Conservation (phyloP, 441 rosid species). For the Rhodomyrtus psidioides region DNA sequence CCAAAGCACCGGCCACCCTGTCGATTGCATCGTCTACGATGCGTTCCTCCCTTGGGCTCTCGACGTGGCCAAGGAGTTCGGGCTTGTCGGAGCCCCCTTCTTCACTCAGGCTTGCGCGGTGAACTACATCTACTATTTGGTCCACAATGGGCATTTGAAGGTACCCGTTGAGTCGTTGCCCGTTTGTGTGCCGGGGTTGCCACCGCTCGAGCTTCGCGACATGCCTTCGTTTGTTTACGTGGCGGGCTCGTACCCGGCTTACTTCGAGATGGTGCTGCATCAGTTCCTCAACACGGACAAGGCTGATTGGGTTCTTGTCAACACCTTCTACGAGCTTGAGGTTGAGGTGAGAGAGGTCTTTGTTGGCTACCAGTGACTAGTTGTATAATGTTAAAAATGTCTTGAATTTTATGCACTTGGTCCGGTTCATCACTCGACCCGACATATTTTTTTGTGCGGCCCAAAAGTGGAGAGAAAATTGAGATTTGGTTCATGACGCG, state of each 20-base stretch:
- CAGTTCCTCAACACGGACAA: constrained; percentile 47
- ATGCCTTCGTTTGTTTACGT: constrained; percentile 43
- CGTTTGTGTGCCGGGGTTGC: constrained; percentile 21
- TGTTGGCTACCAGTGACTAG: background rate
- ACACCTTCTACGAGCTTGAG: constrained; percentile 53
- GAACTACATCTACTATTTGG: constrained; percentile 25
- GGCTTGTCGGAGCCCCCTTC: constrained; percentile 17
- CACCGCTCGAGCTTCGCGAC: constrained; percentile 36
- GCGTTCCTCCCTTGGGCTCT: constrained; percentile 17
- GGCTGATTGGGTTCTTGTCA: constrained; percentile 50
- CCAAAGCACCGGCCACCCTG: background rate
- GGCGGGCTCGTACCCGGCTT: constrained; percentile 44
- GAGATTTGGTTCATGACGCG: too few relatives aligned
- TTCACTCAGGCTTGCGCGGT: constrained; percentile 31
- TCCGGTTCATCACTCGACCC: too few relatives aligned
- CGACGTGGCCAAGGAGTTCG: constrained; percentile 19
- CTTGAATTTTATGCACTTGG: too few relatives aligned
- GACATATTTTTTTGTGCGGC: too few relatives aligned
- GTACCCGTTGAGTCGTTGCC: constrained; percentile 10
- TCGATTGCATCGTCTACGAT: constrained; percentile 26
- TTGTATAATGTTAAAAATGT: too few relatives aligned
- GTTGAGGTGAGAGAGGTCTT: constrained; percentile 23
- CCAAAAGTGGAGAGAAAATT: too few relatives aligned
- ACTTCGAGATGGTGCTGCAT: constrained; percentile 35
- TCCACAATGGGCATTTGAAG: constrained; percentile 25